Evolutionary conservation across 495 filamentous ascomycete genomes (phyloP).

Genomic region (Mytilinidion resinicola): DNA sequence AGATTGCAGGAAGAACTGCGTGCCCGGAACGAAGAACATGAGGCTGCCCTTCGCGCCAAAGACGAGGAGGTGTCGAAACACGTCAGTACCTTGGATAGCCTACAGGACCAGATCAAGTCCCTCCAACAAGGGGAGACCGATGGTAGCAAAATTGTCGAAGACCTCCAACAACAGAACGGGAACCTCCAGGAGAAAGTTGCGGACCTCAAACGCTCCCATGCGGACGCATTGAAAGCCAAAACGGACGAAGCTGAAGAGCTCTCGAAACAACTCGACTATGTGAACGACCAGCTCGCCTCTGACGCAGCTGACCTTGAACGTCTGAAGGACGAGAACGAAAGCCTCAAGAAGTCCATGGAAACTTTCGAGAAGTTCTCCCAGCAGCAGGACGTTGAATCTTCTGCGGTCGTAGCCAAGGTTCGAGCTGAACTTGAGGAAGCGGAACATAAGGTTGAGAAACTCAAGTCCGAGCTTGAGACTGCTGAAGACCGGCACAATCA

Average conservation of each 20-base stretch:
- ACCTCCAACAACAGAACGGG: slow-evolving; percentile 22
- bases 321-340: slow-evolving; percentile 19
- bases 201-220: slow-evolving; percentile 16
- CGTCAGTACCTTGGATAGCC: slow-evolving; percentile 15
- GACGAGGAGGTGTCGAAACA: slow-evolving; percentile 17
- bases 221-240: slow-evolving; percentile 12
- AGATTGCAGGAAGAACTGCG: too few species aligned
- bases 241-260: slow-evolving; percentile 24
- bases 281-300: slow-evolving; percentile 21
- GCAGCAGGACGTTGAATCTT: slow-evolving; percentile 18
- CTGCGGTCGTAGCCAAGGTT: slow-evolving; percentile 6
- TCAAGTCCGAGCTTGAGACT: slow-evolving; percentile 15
- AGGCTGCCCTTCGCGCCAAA: slow-evolving; percentile 8
- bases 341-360: slow-evolving; percentile 19
- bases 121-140: slow-evolving; percentile 25
- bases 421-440: slow-evolving; percentile 15
- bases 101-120: slow-evolving; percentile 21
- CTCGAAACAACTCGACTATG: slow-evolving; percentile 19
- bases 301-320: slow-evolving; percentile 13
- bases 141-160: slow-evolving; percentile 18
- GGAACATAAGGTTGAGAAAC: slow-evolving; percentile 6
- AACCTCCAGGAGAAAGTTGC: too few species aligned
- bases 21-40: slow-evolving; percentile 1
- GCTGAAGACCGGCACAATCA: slow-evolving; percentile 10
- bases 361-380: slow-evolving; percentile 15